Evolutionary conservation across 495 filamentous ascomycete genomes (phyloP), one percentile per base, ranked within the genome.

Genomic region (Articulospora tetracladia): DNA sequence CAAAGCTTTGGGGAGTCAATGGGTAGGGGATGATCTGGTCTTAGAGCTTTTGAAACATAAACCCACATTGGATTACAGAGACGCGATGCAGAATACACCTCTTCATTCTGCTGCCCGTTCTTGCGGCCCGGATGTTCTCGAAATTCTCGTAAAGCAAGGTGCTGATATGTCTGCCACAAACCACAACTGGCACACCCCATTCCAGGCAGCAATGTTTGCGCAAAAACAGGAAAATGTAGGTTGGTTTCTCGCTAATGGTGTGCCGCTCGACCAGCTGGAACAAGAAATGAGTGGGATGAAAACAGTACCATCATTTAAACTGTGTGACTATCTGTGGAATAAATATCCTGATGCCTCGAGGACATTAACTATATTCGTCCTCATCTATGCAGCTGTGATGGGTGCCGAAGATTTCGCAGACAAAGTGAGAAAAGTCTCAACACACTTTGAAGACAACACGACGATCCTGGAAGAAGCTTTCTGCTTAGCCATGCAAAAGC

Each of bases 391-490:
- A n/a, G 44, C 44, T 48, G 44, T 48, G 17, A n/a, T 4, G 22
- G 44, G 44, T 23, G 17, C 44, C 44, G 17, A 48, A 48, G 22
- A 19, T 19, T 48, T 48, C 22, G 44, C 44, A 23, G 44, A 48
- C 17, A 48, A 48, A 48, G 44, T 23, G 22, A 23, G 19, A 48
- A n/a, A 48, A 48, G 44, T 48, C 44, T 48, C 44, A 48, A 48
- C 15, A 48, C 44, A 48, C 24, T 53, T 53, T 53, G 50, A 53
- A 27, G 50, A 53, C 24, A 53, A 27, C 17, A 53, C 19, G 11
- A 53, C 50, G 50, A 53, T 53, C n/a, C 50, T 53, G 24, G 12
- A 53, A 53, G 50, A 53, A 53, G 50, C 50, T 53, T 53, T 53
- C 50, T 53, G 50, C 50, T 53, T 53, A 27, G 50, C 50, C 50